phyloP scores from a whole-genome alignment of 2,329 filamentous ascomycete species.

The Pseudogymnoascus sp. region DNA sequence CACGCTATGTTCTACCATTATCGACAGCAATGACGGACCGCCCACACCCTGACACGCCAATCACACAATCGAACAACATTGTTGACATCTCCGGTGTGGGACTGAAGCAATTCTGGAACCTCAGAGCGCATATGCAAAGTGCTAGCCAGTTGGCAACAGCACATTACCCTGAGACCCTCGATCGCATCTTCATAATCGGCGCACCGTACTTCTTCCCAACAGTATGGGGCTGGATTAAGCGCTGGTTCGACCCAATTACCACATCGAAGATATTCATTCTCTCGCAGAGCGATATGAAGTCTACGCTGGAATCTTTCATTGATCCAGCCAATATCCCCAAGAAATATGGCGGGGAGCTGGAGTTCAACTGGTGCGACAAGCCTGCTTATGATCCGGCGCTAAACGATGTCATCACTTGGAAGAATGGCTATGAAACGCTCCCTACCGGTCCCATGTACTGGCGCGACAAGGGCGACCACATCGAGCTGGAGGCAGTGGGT shows the following conservation, averaged over 20 bases:
- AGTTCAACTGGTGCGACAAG: slow-evolving; percentile 71
- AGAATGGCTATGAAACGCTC: slow-evolving; percentile 45
- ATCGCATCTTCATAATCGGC: slow-evolving; percentile 72
- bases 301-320: slow-evolving; percentile 74
- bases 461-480: slow-evolving; percentile 35
- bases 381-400: slow-evolving; percentile 62
- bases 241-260: slow-evolving; percentile 90
- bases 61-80: slow-evolving; percentile 89
- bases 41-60: slow-evolving; percentile 69
- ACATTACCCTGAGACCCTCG: slow-evolving; percentile 90
- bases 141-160: slow-evolving; percentile 82
- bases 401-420: slow-evolving; percentile 43
- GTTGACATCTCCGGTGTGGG: slow-evolving; percentile 86
- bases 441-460: slow-evolving; percentile 51
- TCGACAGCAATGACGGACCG: slow-evolving; percentile 69
- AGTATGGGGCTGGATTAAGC: slow-evolving; percentile 91
- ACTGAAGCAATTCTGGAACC: slow-evolving; percentile 90
- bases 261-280: slow-evolving; percentile 96
- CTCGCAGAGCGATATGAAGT: slow-evolving; percentile 60
- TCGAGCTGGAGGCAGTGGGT: slow-evolving; percentile 46
- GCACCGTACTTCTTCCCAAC: slow-evolving; percentile 87
- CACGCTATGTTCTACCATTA: slow-evolving; percentile 76
- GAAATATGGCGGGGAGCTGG: slow-evolving; percentile 78
- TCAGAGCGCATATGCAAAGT: slow-evolving; percentile 90
- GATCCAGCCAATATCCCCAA: slow-evolving; percentile 77